Percentiles rank a stretch among this genome's conserved stretches.
Evolutionary conservation across 768 basidiomycete genomes (phyloP).

Genomic region (Tricholoma furcatifolium): DNA sequence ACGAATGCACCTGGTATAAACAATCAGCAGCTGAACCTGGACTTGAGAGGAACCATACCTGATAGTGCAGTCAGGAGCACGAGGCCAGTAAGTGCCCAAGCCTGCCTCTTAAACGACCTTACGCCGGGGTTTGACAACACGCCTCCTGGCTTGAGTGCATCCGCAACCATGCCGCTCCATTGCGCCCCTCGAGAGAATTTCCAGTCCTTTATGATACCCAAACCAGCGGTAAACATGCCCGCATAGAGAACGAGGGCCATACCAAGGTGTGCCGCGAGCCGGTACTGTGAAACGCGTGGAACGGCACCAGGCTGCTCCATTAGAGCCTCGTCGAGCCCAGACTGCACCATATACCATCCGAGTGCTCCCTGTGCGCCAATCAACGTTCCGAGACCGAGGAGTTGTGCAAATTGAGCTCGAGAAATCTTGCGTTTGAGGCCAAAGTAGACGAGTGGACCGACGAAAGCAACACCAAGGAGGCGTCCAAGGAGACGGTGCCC

Average conservation of each 20-base stretch:
- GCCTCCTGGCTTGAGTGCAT: constrained; percentile 34
- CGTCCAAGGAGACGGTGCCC: constrained; percentile 92
- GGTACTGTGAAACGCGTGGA: constrained; percentile 95
- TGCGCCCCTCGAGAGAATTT: constrained; percentile 55
- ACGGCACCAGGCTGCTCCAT: constrained; percentile 81
- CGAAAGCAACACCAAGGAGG: constrained; percentile 77
- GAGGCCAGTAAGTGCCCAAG: constrained; percentile 67
- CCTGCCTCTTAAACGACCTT: constrained; percentile 54
- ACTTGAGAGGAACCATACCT: constrained; percentile 46
- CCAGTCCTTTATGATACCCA: constrained; percentile 78
- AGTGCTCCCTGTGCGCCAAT: constrained; percentile 90
- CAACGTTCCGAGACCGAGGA: constrained; percentile 71
- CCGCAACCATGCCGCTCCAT: constrained; percentile 54
- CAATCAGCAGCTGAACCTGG: not conserved
- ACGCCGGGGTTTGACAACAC: constrained; percentile 58
- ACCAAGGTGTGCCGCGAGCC: constrained; percentile 93
- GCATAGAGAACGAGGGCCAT: constrained; percentile 88
- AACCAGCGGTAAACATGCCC: constrained; percentile 84
- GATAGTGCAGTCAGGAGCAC: constrained; percentile 93
- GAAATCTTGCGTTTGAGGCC: constrained; percentile 68
- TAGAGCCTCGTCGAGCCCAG: constrained; percentile 82
- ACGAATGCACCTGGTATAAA: constrained; percentile 83
- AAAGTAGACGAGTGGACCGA: constrained; percentile 84
- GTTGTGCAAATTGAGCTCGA: constrained; percentile 54
- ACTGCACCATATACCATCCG: constrained; percentile 99